Evolutionary conservation across 108 stramenopile species (phyloP).

Genomic region (Cyclostephanos invisitatus): DNA sequence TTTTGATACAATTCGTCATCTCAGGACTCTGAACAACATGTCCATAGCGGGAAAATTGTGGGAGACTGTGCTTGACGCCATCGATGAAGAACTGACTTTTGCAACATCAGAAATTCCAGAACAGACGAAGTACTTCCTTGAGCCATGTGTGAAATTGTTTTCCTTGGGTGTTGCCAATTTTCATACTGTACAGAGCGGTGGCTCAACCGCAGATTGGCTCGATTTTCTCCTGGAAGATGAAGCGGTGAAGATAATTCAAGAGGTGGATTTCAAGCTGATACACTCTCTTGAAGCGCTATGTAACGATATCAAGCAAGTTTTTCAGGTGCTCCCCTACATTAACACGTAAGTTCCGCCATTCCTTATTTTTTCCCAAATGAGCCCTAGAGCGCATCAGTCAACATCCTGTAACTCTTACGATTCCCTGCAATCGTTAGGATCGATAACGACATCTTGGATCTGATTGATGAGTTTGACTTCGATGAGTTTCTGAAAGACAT

Average conservation of each 20-base stretch:
- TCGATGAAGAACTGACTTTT: conserved; percentile 78
- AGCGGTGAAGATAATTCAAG: conserved; percentile 74
- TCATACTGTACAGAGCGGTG: conserved; percentile 60
- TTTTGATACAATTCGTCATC: conserved; percentile 49
- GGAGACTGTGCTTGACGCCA: conserved; percentile 82
- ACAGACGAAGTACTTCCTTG: conserved; percentile 64
- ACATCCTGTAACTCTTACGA: background rate
- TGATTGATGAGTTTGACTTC: conserved; percentile 82
- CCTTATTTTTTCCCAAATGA: background rate
- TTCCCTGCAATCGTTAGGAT: conserved; percentile 48
- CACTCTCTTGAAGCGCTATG: conserved; percentile 71
- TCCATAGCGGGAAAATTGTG: conserved; percentile 75
- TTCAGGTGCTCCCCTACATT: conserved; percentile 81
- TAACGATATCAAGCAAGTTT: conserved; percentile 74
- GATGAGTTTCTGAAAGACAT: conserved; percentile 75
- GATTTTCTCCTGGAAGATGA: conserved; percentile 82
- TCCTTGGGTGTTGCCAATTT: conserved; percentile 86
- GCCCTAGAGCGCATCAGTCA: background rate
- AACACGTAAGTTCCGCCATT: conserved; percentile 61
- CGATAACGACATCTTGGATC: conserved; percentile 84
- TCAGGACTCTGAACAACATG: conserved; percentile 82
- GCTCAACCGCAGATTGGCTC: conserved; percentile 74
- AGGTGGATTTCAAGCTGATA: conserved; percentile 78
- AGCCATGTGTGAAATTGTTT: conserved; percentile 74
- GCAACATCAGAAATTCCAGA: conserved; percentile 64